Percentiles rank a stretch among this genome's conserved stretches.
Evolutionary conservation across 345 rosid genomes (phyloP).

Genomic region (Corchorus capsularis): DNA sequence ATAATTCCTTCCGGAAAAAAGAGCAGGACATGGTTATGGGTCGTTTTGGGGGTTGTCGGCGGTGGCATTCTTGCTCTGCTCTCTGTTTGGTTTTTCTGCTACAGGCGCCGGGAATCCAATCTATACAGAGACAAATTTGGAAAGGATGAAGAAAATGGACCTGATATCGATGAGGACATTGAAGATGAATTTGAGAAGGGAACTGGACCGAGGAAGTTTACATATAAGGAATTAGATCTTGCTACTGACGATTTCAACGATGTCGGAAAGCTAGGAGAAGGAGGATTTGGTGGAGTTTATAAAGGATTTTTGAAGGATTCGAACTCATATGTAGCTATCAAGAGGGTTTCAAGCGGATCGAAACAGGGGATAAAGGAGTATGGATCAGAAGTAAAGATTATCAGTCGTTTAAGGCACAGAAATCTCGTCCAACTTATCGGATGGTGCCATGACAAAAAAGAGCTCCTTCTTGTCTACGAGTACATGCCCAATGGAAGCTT

Average conservation of each 20-base stretch:
- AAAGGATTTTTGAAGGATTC: slow-evolving; percentile 18
- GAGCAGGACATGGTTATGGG: neutral
- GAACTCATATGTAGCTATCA: slow-evolving; percentile 12
- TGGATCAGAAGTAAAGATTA: slow-evolving; percentile 24
- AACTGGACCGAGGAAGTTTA: neutral
- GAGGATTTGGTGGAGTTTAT: slow-evolving; percentile 33
- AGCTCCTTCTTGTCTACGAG: slow-evolving; percentile 49
- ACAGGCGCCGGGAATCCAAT: no score
- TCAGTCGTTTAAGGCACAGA: slow-evolving; percentile 41
- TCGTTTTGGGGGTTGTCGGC: slow-evolving; percentile 1
- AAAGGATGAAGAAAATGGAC: neutral
- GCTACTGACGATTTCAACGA: neutral
- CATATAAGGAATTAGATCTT: neutral
- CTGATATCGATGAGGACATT: slow-evolving; percentile 4
- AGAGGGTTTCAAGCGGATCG: slow-evolving; percentile 19
- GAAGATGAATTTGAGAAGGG: slow-evolving; percentile 9
- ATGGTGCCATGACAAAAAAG: slow-evolving; percentile 50
- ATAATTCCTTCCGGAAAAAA: neutral
- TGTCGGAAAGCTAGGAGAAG: slow-evolving; percentile 22
- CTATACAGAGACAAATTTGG: neutral
- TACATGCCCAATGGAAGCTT: slow-evolving; percentile 46
- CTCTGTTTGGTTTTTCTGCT: neutral
- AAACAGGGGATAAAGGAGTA: slow-evolving; percentile 29
- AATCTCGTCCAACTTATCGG: slow-evolving; percentile 47
- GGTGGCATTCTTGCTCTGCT: slow-evolving; percentile 11